A percentile compares a stretch with the other conserved stretches of the same genome.
These are phyloP conservation scores for Globisporangium viniferum DNA, from an alignment of 352 stramenopile species.

Conservation along the genomic window DNA sequence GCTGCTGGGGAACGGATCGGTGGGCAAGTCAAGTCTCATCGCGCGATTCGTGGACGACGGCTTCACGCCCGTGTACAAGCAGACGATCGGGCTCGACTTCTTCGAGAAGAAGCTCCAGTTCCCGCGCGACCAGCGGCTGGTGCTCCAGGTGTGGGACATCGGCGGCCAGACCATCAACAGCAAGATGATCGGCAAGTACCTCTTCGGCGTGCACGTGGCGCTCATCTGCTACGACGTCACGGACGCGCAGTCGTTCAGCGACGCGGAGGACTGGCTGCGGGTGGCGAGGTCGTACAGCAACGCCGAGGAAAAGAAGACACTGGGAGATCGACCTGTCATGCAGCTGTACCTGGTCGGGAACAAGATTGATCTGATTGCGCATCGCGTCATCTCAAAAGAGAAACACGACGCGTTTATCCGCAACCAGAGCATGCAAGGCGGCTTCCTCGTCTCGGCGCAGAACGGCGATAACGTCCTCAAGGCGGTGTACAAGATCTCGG, in stretches of 20 bases:
- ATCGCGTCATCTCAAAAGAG: slow-evolving; percentile 63
- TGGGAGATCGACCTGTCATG: slow-evolving; percentile 25
- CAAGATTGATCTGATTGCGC: slow-evolving; percentile 82
- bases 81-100: slow-evolving; percentile 86
- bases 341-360: slow-evolving; percentile 82
- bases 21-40: slow-evolving; percentile 87
- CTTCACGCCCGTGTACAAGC: slow-evolving; percentile 83
- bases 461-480: slow-evolving; percentile 84
- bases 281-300: slow-evolving; percentile 27
- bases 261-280: slow-evolving; percentile 76
- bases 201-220: slow-evolving; percentile 75
- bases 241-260: slow-evolving; percentile 76
- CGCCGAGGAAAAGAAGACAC: slow-evolving; percentile 9
- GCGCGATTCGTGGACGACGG: slow-evolving; percentile 78
- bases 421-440: slow-evolving; percentile 50
- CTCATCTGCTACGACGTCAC: slow-evolving; percentile 88
- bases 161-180: slow-evolving; percentile 86
- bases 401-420: slow-evolving; percentile 79
- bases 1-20: slow-evolving; percentile 80
- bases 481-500: slow-evolving; percentile 74
- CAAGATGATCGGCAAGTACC: slow-evolving; percentile 86
- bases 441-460: slow-evolving; percentile 81
- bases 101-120: slow-evolving; percentile 85
- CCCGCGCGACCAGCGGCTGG: slow-evolving; percentile 63
- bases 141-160: slow-evolving; percentile 89